Conservation (phyloP, 768 basidiomycete species). For the Candolleomyces efflorescens region DNA sequence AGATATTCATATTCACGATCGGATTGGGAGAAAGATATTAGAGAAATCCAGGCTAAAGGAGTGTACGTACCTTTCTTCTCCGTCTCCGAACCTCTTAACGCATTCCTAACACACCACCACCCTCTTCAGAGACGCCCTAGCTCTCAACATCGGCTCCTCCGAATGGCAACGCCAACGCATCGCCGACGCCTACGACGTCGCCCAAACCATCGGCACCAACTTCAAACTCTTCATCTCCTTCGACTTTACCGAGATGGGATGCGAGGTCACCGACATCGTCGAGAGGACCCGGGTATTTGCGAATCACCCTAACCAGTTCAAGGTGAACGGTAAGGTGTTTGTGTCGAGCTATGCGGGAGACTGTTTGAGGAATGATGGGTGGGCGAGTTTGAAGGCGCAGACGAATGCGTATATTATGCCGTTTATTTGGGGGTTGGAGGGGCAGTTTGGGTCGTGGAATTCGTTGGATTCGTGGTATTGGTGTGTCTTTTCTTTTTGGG, state of each 20-base stretch:
- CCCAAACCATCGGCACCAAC: slow-evolving; percentile 30
- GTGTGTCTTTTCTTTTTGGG: slow-evolving; percentile 20
- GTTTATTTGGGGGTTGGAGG: slow-evolving; percentile 51
- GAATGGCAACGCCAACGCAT: slow-evolving; percentile 48
- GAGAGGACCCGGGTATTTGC: slow-evolving; percentile 42
- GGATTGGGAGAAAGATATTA: slow-evolving; percentile 36
- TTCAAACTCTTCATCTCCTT: slow-evolving; percentile 58
- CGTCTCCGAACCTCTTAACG: slow-evolving; percentile 16
- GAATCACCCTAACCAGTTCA: slow-evolving; percentile 51
- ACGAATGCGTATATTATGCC: slow-evolving; percentile 47
- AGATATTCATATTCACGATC: slow-evolving; percentile 36
- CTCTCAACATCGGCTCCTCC: slow-evolving; percentile 57
- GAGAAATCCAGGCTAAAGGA: slow-evolving; percentile 32
- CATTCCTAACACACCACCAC: slow-evolving; percentile 16
- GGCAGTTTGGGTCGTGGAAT: slow-evolving; percentile 43
- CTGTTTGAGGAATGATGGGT: slow-evolving; percentile 50
- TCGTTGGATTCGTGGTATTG: slow-evolving; percentile 46
- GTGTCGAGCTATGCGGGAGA: slow-evolving; percentile 62
- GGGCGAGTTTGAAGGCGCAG: slow-evolving; percentile 44
- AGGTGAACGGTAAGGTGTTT: slow-evolving; percentile 47
- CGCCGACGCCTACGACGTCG: slow-evolving; percentile 47
- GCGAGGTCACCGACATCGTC: slow-evolving; percentile 39
- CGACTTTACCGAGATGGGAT: slow-evolving; percentile 51
- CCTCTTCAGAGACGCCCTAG: slow-evolving; percentile 57
- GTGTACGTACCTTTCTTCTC: slow-evolving; percentile 21